Evolutionary conservation across 768 basidiomycete species (phyloP).

Genomic region (Leucosporidium creatinivorum): DNA sequence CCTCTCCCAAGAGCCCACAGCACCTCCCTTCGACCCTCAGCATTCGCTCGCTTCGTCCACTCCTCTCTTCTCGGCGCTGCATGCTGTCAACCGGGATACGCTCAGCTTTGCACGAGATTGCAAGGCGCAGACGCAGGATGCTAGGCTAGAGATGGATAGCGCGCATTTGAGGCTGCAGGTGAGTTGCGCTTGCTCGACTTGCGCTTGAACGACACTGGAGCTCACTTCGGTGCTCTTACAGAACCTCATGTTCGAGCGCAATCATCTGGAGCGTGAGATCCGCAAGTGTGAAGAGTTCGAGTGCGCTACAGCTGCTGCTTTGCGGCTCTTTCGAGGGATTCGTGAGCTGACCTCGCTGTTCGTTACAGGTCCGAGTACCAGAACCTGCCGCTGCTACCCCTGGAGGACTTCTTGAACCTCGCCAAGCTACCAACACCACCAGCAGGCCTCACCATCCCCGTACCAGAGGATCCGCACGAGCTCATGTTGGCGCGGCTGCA

Average conservation of each 20-base stretch:
- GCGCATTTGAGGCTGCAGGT: conserved; percentile 53
- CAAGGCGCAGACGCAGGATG: conserved; percentile 63
- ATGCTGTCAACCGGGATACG: conserved; percentile 66
- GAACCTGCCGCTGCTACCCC: conserved; percentile 65
- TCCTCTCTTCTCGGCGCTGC: conserved; percentile 62
- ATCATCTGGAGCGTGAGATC: conserved; percentile 83
- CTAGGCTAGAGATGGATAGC: conserved; percentile 82
- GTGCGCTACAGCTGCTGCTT: conserved; percentile 14
- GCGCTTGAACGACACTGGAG: neutral
- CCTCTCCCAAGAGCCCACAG: neutral
- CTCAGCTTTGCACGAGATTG: conserved; percentile 59
- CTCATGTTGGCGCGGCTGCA: conserved; percentile 79
- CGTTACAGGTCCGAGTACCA: conserved; percentile 70
- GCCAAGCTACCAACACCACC: conserved; percentile 46
- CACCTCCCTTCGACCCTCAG: conserved; percentile 12
- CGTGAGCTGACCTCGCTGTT: neutral
- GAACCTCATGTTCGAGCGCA: conserved; percentile 79
- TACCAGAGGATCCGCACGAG: conserved; percentile 58
- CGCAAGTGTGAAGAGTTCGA: conserved; percentile 75
- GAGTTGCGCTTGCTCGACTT: neutral
- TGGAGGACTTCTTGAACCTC: conserved; percentile 60
- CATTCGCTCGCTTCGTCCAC: conserved; percentile 10
- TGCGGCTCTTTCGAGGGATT: too few relatives aligned
- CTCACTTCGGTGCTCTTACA: conserved; percentile 52
- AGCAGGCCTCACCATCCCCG: conserved; percentile 56